A percentile compares a stretch with the other conserved stretches of the same genome.
phyloP scores from a whole-genome alignment of 352 stramenopile species.

The Phytophthora sp. region DNA sequence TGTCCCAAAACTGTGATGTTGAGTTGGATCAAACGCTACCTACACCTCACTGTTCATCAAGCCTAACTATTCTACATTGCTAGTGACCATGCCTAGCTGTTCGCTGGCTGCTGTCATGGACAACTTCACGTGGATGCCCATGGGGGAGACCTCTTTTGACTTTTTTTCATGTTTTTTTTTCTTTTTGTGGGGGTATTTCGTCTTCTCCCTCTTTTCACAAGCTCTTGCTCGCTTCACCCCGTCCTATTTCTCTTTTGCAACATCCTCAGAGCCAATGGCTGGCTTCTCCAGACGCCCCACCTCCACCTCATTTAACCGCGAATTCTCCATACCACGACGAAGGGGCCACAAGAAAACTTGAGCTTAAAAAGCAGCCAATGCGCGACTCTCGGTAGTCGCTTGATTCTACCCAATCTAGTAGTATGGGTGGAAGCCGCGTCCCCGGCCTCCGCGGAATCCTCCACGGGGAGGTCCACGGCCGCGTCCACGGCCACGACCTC shows the following conservation, averaged over 20 bases:
- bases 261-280: neutral
- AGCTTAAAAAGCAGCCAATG: slow-evolving; percentile 8
- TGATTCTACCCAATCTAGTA: slow-evolving; percentile 39
- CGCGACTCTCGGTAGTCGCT: neutral
- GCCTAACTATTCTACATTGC: slow-evolving; percentile 32
- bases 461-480: slow-evolving; percentile 61
- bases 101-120: slow-evolving; percentile 19
- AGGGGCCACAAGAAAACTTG: neutral
- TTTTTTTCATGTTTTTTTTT: slow-evolving; percentile 38
- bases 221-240: slow-evolving; percentile 5
- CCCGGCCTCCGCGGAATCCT: slow-evolving; percentile 72
- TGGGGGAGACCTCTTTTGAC: slow-evolving; percentile 32
- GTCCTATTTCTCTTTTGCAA: slow-evolving; percentile 26
- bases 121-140: slow-evolving; percentile 26
- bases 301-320: slow-evolving; percentile 4
- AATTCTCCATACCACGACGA: neutral
- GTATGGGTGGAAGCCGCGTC: slow-evolving; percentile 80
- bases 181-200: slow-evolving; percentile 32
- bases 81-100: slow-evolving; percentile 17
- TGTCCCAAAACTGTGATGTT: too few relatives aligned
- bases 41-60: slow-evolving; percentile 2
- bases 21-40: too few relatives aligned
- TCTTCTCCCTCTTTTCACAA: slow-evolving; percentile 42
- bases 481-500: slow-evolving; percentile 59
- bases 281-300: neutral